Evolutionary conservation across 176 grass and related monocot genomes (phyloP).

Genomic region (Triticum turgidum): DNA sequence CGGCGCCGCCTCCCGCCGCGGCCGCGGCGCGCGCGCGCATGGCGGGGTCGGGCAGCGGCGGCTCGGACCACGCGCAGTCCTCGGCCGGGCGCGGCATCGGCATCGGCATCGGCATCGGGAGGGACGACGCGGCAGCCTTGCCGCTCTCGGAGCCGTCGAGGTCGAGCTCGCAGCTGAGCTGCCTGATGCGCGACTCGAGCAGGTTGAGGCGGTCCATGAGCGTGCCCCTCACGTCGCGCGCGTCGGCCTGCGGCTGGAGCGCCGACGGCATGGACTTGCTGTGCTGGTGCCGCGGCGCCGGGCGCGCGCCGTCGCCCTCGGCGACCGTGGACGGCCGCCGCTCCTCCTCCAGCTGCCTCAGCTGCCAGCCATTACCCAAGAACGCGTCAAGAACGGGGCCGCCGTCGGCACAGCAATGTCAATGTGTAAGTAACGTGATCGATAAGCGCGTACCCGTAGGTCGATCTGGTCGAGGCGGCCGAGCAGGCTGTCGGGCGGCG

Average conservation of each 20-base stretch:
- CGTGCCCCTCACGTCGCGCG: slow-evolving; percentile 13
- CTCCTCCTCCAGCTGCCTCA: slow-evolving; percentile 49
- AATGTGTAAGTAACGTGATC: too few species aligned
- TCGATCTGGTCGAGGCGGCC: slow-evolving; percentile 48
- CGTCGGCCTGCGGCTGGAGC: slow-evolving; percentile 14
- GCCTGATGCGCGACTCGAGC: slow-evolving; percentile 52
- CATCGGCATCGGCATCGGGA: neutral
- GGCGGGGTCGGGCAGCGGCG: neutral
- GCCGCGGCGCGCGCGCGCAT: neutral
- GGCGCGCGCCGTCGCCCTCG: neutral
- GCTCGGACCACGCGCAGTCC: slow-evolving; percentile 26
- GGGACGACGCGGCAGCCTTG: neutral
- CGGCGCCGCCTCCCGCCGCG: neutral
- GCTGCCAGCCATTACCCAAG: neutral
- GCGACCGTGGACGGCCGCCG: neutral
- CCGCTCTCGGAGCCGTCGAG: slow-evolving; percentile 2
- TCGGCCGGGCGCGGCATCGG: neutral
- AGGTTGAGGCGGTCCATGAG: slow-evolving; percentile 62
- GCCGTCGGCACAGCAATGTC: too few species aligned
- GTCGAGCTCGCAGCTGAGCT: slow-evolving; percentile 53
- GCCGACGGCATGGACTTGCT: slow-evolving; percentile 44
- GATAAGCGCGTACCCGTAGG: neutral
- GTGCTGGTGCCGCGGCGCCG: slow-evolving; percentile 47
- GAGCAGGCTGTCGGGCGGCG: slow-evolving; percentile 34
- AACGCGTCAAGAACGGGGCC: neutral